Base-by-base conservation (phyloP, 2,329 filamentous ascomycete species). In the Neoascochyta sp. region DNA sequence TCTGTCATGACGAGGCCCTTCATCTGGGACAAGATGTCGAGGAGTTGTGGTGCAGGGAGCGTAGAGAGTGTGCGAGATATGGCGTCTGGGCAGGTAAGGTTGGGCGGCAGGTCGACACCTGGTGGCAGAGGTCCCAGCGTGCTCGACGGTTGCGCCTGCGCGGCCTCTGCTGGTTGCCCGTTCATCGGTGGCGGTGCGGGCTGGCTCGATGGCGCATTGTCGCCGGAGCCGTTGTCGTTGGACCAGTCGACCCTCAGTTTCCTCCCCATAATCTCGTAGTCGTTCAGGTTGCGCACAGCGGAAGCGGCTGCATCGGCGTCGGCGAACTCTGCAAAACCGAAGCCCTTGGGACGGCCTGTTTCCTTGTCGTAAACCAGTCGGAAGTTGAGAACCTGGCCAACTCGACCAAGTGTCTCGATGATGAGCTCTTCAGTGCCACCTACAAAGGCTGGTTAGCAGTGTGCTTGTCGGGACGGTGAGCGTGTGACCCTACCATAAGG, bases 401-500 rank as follows among this genome's bases (percentile, higher is more conserved):
- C 88, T 44, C 84, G 83, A 59, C 81, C 86, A 63, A 96, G 93
- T 39, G 94, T 94, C 50, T 95, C 86, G 58, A 83, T 83, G 52
- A 98, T 95, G 62, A 95, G 86, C 62, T 96, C 89, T 67, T 98
- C 92, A 16, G 88, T 94, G 45, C 95, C 80, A 43, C 90, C 89
- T 95, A 54, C 11, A 15, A 17, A 22, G 33, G 41, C 34, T 24
- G 31, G 29, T 46, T 24, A 49, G 44, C 24, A 26, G 27, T 20
- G 40, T 32, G 39, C 24, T 9, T 26, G 15, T 27, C 23, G n/a
- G 21, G 9, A 17, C 10, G 14, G 18, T 15, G n/a, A 21, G n/a
- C 24, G 24, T 9, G 12, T 17, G 19, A n/a, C 52, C 66, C 45
- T 66, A 82, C 81, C 84, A 65, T 88, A 89, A n/a, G 82, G 81